Conservation (phyloP, 169 alveolate genomes). For the Eimeria tenella region DNA sequence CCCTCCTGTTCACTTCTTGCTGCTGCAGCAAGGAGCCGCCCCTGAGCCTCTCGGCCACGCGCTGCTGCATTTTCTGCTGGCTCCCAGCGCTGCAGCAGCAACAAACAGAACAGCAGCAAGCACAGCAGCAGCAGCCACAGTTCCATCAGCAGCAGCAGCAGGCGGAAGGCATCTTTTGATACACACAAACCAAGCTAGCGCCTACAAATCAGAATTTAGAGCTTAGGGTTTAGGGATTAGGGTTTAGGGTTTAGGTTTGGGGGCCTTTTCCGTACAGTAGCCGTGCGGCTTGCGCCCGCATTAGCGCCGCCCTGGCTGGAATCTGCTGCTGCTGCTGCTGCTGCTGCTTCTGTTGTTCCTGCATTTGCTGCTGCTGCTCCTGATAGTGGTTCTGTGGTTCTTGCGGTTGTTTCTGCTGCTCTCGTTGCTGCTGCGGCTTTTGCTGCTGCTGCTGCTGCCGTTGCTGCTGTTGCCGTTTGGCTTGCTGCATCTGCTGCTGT, state of each 20-base stretch:
- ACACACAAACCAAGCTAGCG: too few species aligned
- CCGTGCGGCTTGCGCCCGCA: too few species aligned
- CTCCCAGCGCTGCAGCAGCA: conserved; percentile 3
- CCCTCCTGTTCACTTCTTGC: background rate
- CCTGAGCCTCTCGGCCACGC: too few species aligned
- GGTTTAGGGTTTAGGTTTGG: too few species aligned
- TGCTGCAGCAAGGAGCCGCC: background rate
- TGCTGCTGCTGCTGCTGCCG: background rate
- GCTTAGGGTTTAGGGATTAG: too few species aligned
- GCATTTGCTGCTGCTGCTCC: background rate
- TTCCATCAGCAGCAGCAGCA: background rate
- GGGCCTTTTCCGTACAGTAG: too few species aligned
- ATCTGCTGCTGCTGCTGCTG: background rate
- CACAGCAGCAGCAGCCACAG: background rate
- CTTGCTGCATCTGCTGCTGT: background rate
- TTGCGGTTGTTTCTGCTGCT: too few species aligned
- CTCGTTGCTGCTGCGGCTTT: background rate
- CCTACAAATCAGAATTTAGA: too few species aligned
- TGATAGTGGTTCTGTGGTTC: too few species aligned
- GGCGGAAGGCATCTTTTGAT: background rate
- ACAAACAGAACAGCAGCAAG: background rate
- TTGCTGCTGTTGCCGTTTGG: background rate
- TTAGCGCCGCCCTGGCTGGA: background rate
- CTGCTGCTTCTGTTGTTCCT: background rate
- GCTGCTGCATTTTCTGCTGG: background rate